phyloP scores from a whole-genome alignment of 805 yeast genomes.

The Candida schatavii region DNA sequence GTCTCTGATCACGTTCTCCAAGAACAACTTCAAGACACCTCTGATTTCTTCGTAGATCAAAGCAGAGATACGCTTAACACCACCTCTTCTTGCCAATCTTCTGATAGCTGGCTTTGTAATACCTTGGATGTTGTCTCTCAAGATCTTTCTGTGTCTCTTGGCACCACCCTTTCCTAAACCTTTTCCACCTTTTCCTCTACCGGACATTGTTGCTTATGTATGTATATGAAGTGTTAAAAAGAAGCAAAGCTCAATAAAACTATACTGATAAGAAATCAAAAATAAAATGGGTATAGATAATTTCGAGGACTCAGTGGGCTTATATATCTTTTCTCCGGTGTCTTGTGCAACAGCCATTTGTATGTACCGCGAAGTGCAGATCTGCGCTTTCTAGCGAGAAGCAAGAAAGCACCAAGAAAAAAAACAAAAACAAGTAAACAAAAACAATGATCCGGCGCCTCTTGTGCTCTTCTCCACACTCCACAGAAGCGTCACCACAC shows the following conservation, averaged over 20 bases:
- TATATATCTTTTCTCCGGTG: slow-evolving; percentile 1
- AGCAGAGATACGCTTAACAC: slow-evolving; percentile 99
- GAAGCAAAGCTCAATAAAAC: slow-evolving; percentile 4
- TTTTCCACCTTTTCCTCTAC: slow-evolving; percentile 99
- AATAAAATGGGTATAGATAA: not conserved
- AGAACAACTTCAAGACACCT: slow-evolving; percentile 92
- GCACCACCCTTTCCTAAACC: slow-evolving; percentile 99
- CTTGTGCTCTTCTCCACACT: no score
- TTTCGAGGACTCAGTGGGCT: not conserved
- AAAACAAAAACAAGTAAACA: no score
- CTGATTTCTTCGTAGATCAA: slow-evolving; percentile 98
- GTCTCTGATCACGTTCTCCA: slow-evolving; percentile 96
- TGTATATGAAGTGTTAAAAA: not conserved
- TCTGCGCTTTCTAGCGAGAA: no score
- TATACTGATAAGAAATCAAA: slow-evolving; percentile 2
- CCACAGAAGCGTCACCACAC: no score
- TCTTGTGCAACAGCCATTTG: no score
- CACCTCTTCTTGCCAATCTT: slow-evolving; percentile 99
- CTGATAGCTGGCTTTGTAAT: slow-evolving; percentile 99
- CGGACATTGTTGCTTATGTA: slow-evolving; percentile 67
- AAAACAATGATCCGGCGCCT: no score
- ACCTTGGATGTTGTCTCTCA: slow-evolving; percentile 99
- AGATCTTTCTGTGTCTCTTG: slow-evolving; percentile 99
- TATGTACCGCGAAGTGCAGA: no score
- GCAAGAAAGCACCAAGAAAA: no score